These are phyloP conservation scores for Piper longum DNA, from an alignment of 164 flowering plant genomes.

Conservation along the genomic window DNA sequence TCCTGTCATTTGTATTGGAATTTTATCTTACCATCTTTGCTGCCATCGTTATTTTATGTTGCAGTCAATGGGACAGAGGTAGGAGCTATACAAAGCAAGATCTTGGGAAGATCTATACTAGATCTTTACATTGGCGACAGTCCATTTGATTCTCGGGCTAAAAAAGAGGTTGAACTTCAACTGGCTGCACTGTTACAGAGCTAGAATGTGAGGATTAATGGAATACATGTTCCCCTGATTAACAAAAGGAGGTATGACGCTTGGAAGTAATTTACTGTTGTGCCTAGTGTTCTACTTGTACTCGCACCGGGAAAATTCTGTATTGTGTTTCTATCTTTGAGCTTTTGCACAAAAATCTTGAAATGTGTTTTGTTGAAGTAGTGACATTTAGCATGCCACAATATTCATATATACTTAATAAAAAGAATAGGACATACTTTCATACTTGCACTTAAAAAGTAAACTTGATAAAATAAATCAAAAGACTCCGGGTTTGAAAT, in stretches of 20 bases:
- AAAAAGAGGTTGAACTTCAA: constrained; percentile 47
- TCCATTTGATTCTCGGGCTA: constrained; percentile 68
- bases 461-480: too few species aligned
- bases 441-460: too few species aligned
- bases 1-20: background rate
- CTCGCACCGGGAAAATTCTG: too few species aligned
- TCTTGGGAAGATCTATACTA: constrained; percentile 54
- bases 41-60: constrained; percentile 1
- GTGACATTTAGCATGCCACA: too few species aligned
- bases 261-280: background rate
- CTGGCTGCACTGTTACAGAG: constrained; percentile 39
- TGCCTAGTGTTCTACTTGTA: too few species aligned
- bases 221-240: too few species aligned
- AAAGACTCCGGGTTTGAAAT: too few species aligned
- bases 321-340: too few species aligned
- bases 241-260: background rate
- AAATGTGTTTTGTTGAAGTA: too few species aligned
- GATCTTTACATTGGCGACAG: constrained; percentile 83
- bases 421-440: too few species aligned
- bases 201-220: constrained; percentile 6
- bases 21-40: background rate
- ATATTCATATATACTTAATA: too few species aligned
- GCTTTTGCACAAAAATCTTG: too few species aligned
- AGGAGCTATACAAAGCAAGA: constrained; percentile 73
- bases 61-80: constrained; percentile 81